Evolutionary conservation across 371 early-diverging fungal species (phyloP).

Genomic region (Entomophthora muscae): DNA sequence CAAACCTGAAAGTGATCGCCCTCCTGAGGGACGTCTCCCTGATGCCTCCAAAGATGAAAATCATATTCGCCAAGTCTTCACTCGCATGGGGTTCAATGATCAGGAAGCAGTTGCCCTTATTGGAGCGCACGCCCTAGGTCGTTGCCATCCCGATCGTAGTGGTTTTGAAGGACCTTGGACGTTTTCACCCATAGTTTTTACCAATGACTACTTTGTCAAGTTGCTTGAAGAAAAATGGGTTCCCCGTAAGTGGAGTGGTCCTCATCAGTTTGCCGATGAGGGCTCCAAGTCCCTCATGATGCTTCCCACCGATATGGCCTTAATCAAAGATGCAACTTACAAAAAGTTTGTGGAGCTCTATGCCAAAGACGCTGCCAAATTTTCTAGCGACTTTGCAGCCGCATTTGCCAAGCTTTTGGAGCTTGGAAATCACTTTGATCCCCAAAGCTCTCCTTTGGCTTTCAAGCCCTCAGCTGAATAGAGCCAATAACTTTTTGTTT

Average conservation of each 20-base stretch:
- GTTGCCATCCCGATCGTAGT: slow-evolving; percentile 77
- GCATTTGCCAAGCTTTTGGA: slow-evolving; percentile 73
- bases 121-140: slow-evolving; percentile 93
- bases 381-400: slow-evolving; percentile 70
- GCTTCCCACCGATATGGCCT: slow-evolving; percentile 63
- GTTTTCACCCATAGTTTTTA: slow-evolving; percentile 67
- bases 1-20: slow-evolving; percentile 21
- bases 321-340: slow-evolving; percentile 46
- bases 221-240: slow-evolving; percentile 67
- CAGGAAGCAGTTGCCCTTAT: slow-evolving; percentile 83
- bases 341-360: slow-evolving; percentile 60
- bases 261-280: slow-evolving; percentile 72
- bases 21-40: slow-evolving; percentile 86
- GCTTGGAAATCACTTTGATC: slow-evolving; percentile 59
- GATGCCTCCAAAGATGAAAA: slow-evolving; percentile 59
- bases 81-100: slow-evolving; percentile 91
- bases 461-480: slow-evolving; percentile 19
- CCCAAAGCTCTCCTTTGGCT: slow-evolving; percentile 30
- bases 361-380: slow-evolving; percentile 58
- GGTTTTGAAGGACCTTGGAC: slow-evolving; percentile 88
- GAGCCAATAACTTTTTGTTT: too few relatives aligned
- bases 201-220: slow-evolving; percentile 70
- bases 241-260: slow-evolving; percentile 64
- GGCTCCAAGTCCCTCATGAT: slow-evolving; percentile 44
- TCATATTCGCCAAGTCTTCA: slow-evolving; percentile 68